Evolutionary conservation across 177 flowering plant species (phyloP), one percentile per base, ranked within the genome.

Genomic region (Tripterygium wilfordii): DNA sequence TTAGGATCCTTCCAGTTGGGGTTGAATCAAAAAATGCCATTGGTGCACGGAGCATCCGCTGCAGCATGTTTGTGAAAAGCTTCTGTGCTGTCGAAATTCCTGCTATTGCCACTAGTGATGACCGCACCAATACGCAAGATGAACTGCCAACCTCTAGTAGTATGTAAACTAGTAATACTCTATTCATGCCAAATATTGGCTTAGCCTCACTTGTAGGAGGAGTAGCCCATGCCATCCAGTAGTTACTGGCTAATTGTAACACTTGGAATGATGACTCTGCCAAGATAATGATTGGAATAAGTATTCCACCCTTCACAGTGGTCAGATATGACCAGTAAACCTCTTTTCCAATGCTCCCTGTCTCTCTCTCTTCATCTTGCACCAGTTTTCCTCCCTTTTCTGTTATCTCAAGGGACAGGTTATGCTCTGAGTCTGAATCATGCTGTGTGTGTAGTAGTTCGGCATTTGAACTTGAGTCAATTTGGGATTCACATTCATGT

Each of bases 221-320:
- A 63, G 80, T 66, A 56, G 92, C 79, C 97, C 97, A 94, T 39
- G 99, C 92, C 83, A 94, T 89, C 99, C 99, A 94, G 53, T 87
- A 89, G 54, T 94, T 94, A 63, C 97, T 89, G 17, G 76, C 79
- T 40, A 94, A 56, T 61, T 89, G 95, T 41, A 94, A 56, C 31
- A 74, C 54, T 61, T 94, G 97, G 63, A 94, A 89, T 20, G 77
- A 58, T 16, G 82, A 75, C 62, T 94, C 97, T 13, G 97, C 89
- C 42, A 94, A 53, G 28, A 94, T 8, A 58, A 89, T 89, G 55
- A 81, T 12, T 5, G 96, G 99, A 49, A 85, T 68, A 18, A 87
- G 59, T 5, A 62, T 71, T 29, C 97, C 99, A 3, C 95, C 67
- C 45, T 76, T 76, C 32, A 77, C 88, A 1, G 64, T 52, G 1